phyloP scores from a whole-genome alignment of 352 stramenopile species.

The Phytophthora sojae region DNA sequence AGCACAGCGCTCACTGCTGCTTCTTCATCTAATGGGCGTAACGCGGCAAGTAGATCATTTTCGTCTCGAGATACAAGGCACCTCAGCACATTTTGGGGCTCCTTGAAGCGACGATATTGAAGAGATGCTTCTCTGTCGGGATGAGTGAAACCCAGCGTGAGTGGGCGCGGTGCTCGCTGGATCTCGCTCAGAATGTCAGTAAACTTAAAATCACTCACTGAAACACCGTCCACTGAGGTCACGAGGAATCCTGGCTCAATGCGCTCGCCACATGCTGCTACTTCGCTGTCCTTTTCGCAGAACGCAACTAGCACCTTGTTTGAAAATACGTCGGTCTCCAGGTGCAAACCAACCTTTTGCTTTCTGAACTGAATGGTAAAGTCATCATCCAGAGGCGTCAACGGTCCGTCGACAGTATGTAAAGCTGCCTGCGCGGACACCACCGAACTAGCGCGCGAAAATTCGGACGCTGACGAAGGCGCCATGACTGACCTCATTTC shows the following conservation, averaged over 20 bases:
- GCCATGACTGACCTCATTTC: constrained; percentile 9
- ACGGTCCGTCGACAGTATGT: constrained; percentile 7
- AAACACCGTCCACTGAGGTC: constrained; percentile 68
- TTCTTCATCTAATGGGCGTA: constrained; percentile 63
- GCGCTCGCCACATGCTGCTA: constrained; percentile 36
- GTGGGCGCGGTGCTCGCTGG: constrained; percentile 50
- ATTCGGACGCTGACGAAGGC: constrained; percentile 15
- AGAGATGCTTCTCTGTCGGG: constrained; percentile 35
- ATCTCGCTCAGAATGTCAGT: constrained; percentile 62
- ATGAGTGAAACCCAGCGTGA: constrained; percentile 68
- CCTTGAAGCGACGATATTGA: constrained; percentile 51
- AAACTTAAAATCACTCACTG: constrained; percentile 51
- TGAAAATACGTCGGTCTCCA: constrained; percentile 70
- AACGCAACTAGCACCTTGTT: constrained; percentile 67
- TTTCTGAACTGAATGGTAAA: constrained; percentile 69
- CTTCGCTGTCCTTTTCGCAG: constrained; percentile 75
- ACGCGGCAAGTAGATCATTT: constrained; percentile 49
- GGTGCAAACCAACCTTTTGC: constrained; percentile 67
- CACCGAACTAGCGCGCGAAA: constrained; percentile 22
- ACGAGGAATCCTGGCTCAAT: constrained; percentile 68
- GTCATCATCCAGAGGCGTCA: constrained; percentile 47
- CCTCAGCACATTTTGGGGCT: constrained; percentile 58
- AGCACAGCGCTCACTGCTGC: constrained; percentile 58
- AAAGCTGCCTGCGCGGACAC: constrained; percentile 3
- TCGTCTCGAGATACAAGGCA: constrained; percentile 59